Base-by-base conservation (phyloP, 2,329 filamentous ascomycete species). In the Botrytis aclada region DNA sequence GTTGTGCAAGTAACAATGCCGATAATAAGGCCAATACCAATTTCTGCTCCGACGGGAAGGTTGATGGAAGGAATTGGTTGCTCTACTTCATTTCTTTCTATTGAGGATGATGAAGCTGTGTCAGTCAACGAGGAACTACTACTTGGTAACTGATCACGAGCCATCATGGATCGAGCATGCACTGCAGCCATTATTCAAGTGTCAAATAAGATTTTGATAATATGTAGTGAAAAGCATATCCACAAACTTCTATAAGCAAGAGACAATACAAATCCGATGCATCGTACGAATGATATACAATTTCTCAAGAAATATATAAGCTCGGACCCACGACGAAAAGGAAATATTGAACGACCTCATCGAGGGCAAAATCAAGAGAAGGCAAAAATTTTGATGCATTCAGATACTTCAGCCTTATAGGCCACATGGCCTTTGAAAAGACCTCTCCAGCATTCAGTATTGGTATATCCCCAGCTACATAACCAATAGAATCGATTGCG, bases 381-480 rank as follows among this genome's bases (percentile, higher is more conserved):
- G 18, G 12, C 22, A 29, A 32, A 29, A 16, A 22, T 41, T 56
- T 41, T 20, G 12, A 39, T 56, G 25, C 29, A 29, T 39, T 20
- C n/a, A 22, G 39, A 58, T 14, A 43, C 39, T 69, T 69, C 66
- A 69, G 51, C 66, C 47, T n/a, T 69, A 69, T 43, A 14, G 66
- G 54, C 51, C 51, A 4, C 4, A 32, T 32, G 47, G 5, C n/a
- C 66, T 29, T 22, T 37, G 0, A 20, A 41, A 4, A 2, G 37
- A 39, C 51, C 51, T 69, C 37, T 60, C 32, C n/a, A 43, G 29
- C 54, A 56, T 60, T 41, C 20, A 65, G 34, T 69, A 39, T 69
- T 69, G n/a, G 37, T 60, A 43, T 69, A 4, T 32, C 3, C 20
- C 25, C 4, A 56, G 18, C 20, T 25, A 29, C 7, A 43, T 3